These are phyloP conservation scores for Raffaelea arxii DNA, from an alignment of 2,329 filamentous ascomycete species.

Conservation along the genomic window DNA sequence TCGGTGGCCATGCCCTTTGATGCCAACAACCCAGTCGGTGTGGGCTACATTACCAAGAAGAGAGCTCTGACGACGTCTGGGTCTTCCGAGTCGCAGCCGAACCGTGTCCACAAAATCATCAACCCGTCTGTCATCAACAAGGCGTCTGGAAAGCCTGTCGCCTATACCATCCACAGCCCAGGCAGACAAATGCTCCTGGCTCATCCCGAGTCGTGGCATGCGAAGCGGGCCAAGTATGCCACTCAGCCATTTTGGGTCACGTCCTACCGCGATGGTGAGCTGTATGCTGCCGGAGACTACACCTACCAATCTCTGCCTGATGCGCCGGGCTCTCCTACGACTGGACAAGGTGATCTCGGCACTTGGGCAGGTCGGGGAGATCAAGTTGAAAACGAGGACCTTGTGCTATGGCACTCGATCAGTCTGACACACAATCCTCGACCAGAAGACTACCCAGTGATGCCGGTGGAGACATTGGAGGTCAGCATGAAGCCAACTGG, in stretches of 20 bases:
- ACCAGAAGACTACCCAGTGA: conserved; percentile 59
- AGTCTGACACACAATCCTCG: conserved; percentile 56
- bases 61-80: conserved; percentile 30
- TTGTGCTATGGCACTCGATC: conserved; percentile 46
- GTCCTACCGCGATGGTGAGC: conserved; percentile 30
- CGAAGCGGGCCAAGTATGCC: conserved; percentile 30
- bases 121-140: conserved; percentile 32
- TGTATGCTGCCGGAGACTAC: conserved; percentile 30
- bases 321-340: conserved; percentile 18
- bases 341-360: conserved; percentile 11
- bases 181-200: conserved; percentile 36
- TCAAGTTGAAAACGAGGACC: conserved; percentile 10
- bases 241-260: conserved; percentile 35
- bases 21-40: conserved; percentile 38
- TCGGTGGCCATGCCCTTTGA: conserved; percentile 29
- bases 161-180: conserved; percentile 31
- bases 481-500: conserved; percentile 42
- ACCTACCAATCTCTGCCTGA: conserved; percentile 33
- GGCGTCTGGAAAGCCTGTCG: conserved; percentile 31
- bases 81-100: conserved; percentile 39
- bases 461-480: conserved; percentile 50
- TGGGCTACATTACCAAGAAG: conserved; percentile 31
- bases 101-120: conserved; percentile 38
- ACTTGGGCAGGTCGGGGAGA: conserved; percentile 22
- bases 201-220: conserved; percentile 27